These are phyloP conservation scores for Candida coquimbonensis DNA, from an alignment of 805 yeast genomes.

Conservation along the genomic window DNA sequence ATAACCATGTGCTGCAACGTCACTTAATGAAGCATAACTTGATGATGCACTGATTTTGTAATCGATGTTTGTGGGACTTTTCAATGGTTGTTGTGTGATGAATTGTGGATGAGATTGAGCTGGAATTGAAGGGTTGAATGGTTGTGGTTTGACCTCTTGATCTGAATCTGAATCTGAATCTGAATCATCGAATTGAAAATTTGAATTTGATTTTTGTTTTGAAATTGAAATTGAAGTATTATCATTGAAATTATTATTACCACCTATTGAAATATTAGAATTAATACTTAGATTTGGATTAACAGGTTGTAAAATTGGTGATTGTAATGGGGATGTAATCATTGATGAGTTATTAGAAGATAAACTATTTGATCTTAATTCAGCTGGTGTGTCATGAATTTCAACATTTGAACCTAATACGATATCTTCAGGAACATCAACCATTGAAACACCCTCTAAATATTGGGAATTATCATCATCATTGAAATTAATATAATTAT, in stretches of 20 bases:
- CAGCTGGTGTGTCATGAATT: not conserved
- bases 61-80: conserved; percentile 1
- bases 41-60: conserved; percentile 22
- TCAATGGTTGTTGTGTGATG: not conserved
- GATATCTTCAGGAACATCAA: conserved; percentile 24
- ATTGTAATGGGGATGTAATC: conserved; percentile 1
- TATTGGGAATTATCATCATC: conserved; percentile 20
- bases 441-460: conserved; percentile 21
- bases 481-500: conserved; percentile 10
- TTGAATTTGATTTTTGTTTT: not conserved
- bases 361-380: too few species aligned
- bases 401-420: conserved; percentile 22
- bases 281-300: not conserved
- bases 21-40: conserved; percentile 28
- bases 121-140: not conserved
- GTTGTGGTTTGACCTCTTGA: conserved; percentile 12
- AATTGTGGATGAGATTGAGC: too few species aligned
- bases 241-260: too few species aligned
- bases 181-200: conserved; percentile 8
- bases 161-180: conserved; percentile 25
- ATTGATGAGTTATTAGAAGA: not conserved
- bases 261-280: too few species aligned
- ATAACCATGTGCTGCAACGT: conserved; percentile 42
- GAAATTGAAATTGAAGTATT: not conserved
- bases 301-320: not conserved